These are phyloP conservation scores for Irineochytrium annulatum DNA, from an alignment of 192 early-diverging fungal genomes.

Conservation along the genomic window DNA sequence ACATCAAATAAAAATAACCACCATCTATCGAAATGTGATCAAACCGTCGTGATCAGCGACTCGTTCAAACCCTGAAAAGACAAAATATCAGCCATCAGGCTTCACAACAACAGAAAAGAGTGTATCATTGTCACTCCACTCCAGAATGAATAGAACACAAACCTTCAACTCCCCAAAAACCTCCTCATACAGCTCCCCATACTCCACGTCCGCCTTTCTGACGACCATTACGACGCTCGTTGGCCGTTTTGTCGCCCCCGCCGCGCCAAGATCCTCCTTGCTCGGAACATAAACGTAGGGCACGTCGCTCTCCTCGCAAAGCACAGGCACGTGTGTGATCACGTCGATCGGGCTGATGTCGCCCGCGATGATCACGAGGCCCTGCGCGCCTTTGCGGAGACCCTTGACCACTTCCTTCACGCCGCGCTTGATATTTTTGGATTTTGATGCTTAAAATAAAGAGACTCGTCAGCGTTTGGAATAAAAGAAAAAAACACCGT, in stretches of 20 bases:
- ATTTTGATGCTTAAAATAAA: slow-evolving; percentile 63
- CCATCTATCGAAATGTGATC: too few relatives aligned
- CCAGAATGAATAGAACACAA: not conserved
- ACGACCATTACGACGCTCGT: slow-evolving; percentile 90
- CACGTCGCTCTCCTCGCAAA: slow-evolving; percentile 94
- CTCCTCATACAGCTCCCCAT: slow-evolving; percentile 84
- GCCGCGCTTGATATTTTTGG: slow-evolving; percentile 86
- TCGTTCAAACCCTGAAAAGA: slow-evolving; percentile 63
- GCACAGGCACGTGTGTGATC: slow-evolving; percentile 92
- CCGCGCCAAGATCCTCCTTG: slow-evolving; percentile 90
- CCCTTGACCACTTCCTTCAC: slow-evolving; percentile 98
- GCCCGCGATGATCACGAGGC: slow-evolving; percentile 89
- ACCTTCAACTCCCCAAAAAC: slow-evolving; percentile 70
- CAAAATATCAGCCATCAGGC: too few relatives aligned
- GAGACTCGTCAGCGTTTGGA: not conserved
- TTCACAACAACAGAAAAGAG: not conserved
- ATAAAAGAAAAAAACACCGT: not conserved
- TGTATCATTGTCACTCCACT: not conserved
- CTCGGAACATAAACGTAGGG: slow-evolving; percentile 96
- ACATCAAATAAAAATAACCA: too few relatives aligned
- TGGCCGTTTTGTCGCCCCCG: slow-evolving; percentile 91
- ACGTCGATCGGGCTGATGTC: slow-evolving; percentile 97
- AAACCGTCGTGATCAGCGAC: slow-evolving; percentile 54
- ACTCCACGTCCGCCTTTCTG: slow-evolving; percentile 70
- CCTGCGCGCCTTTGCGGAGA: slow-evolving; percentile 92